Evolutionary conservation across 164 flowering plant genomes (phyloP).

Genomic region (Sedum album): DNA sequence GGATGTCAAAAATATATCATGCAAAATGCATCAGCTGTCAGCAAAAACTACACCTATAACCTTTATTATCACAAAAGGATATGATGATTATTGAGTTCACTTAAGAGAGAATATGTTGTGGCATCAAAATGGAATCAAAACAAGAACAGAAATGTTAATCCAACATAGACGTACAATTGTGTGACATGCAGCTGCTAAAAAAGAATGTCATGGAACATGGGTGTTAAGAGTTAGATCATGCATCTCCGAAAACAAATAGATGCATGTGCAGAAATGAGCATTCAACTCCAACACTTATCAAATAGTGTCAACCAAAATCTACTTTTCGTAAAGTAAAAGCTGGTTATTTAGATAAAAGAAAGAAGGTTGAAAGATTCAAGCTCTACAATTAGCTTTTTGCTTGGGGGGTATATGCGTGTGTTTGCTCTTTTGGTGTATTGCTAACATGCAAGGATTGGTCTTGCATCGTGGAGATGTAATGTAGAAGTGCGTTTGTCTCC

Average conservation of each 20-base stretch:
- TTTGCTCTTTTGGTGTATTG: slow-evolving; percentile 1
- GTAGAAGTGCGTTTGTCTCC: neutral
- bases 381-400: neutral
- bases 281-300: neutral
- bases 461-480: neutral
- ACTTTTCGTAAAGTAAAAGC: neutral
- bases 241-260: neutral
- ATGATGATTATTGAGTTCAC: neutral
- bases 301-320: slow-evolving; percentile 1
- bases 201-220: neutral
- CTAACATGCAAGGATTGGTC: neutral
- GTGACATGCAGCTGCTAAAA: neutral
- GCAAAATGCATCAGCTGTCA: neutral
- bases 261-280: neutral
- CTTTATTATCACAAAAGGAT: neutral
- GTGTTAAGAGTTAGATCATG: neutral
- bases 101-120: slow-evolving; percentile 2
- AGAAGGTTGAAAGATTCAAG: neutral
- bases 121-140: slow-evolving; percentile 5
- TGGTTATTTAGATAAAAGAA: slow-evolving; percentile 5
- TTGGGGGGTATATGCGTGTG: neutral
- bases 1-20: neutral
- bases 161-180: slow-evolving; percentile 1
- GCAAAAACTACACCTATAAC: no score
- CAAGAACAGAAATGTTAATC: neutral